A percentile compares a stretch with the other conserved stretches of the same genome.
Conservation (phyloP, 148 eudicot species). For the Chenopodium quinoa region DNA sequence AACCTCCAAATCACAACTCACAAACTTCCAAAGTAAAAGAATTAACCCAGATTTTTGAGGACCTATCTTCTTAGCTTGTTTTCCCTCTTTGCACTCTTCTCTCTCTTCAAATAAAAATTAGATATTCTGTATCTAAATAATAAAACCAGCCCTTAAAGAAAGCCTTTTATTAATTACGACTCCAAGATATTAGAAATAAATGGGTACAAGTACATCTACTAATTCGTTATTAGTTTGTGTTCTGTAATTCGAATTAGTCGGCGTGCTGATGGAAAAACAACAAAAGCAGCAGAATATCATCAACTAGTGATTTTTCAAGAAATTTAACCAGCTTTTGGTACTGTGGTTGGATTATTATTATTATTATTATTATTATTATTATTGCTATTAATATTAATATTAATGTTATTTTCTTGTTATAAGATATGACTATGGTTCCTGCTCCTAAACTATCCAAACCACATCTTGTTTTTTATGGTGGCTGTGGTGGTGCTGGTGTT, state of each 20-base stretch:
- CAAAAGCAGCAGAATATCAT: not conserved
- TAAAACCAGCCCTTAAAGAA: too few relatives aligned
- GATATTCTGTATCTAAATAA: not conserved
- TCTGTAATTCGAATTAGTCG: not conserved
- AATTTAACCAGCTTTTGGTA: constrained; percentile 1
- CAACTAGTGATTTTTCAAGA: not conserved
- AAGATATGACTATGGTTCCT: constrained; percentile 60
- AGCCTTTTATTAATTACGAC: not conserved
- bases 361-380: not conserved
- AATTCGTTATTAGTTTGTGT: not conserved
- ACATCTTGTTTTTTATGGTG: constrained; percentile 2
- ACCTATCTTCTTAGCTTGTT: not conserved
- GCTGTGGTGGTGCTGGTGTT: constrained; percentile 21
- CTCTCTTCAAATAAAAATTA: not conserved
- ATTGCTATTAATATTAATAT: not conserved
- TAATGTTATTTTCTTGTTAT: not conserved
- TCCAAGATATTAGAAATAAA: not conserved
- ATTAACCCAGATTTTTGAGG: constrained; percentile 13
- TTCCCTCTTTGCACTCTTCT: not conserved
- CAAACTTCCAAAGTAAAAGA: constrained; percentile 20
- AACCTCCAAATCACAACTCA: constrained; percentile 19
- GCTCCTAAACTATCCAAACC: constrained; percentile 29
- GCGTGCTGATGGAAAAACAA: constrained; percentile 14
- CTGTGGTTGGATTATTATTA: not conserved
- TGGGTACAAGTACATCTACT: not conserved